Evolutionary conservation across 495 filamentous ascomycete species (phyloP).

Genomic region (Penicillium daleae): DNA sequence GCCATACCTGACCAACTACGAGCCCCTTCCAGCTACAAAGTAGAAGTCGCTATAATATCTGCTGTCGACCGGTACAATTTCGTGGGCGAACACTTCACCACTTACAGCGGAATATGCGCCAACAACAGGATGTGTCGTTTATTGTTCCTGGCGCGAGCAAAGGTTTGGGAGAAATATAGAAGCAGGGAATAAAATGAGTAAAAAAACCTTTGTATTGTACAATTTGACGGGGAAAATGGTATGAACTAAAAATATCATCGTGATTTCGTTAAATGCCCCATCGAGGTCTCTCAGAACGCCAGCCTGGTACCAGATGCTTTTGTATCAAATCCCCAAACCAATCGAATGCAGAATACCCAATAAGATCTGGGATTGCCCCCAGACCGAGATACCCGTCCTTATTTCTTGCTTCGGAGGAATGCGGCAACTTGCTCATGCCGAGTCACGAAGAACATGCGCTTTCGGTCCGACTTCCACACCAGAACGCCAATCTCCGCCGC

Average conservation of each 20-base stretch:
- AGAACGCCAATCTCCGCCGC: constrained; percentile 92
- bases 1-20: too few species aligned
- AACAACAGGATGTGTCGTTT: too few species aligned
- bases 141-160: too few species aligned
- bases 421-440: constrained; percentile 81
- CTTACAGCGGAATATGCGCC: too few species aligned
- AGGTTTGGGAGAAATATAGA: too few species aligned
- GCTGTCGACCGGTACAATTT: background rate
- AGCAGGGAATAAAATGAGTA: background rate
- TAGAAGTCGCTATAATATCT: too few species aligned
- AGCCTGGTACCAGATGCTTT: background rate
- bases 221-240: constrained; percentile 6
- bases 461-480: constrained; percentile 79
- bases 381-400: background rate
- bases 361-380: background rate
- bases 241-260: constrained; percentile 14
- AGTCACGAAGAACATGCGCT: constrained; percentile 84
- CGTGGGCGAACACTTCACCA: background rate
- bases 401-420: constrained; percentile 69
- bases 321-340: constrained; percentile 5
- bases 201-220: constrained; percentile 9
- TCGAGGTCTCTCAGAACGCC: background rate
- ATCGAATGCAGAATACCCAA: constrained; percentile 6
- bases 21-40: too few species aligned
- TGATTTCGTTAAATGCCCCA: constrained; percentile 21